Evolutionary conservation across 257 asterid species (phyloP).

Genomic region (Solanum sparsipilum): DNA sequence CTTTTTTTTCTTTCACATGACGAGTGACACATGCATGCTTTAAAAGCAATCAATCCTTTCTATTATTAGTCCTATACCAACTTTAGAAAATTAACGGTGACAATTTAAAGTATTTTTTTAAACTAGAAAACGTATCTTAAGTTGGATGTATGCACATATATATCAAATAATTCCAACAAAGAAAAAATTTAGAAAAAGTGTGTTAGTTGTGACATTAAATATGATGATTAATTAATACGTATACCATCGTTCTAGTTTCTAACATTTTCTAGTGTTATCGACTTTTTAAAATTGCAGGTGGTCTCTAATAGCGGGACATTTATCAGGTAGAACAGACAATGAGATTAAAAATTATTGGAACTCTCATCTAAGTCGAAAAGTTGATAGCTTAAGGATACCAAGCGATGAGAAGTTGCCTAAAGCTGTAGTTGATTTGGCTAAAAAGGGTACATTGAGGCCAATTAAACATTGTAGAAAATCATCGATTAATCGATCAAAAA

Average conservation of each 20-base stretch:
- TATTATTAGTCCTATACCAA: background rate
- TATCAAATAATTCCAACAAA: background rate
- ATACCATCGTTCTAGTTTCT: background rate
- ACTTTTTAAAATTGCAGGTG: slow-evolving; percentile 32
- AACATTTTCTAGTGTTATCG: background rate
- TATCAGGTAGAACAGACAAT: slow-evolving; percentile 96
- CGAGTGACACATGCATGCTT: background rate
- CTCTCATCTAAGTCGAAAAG: slow-evolving; percentile 64
- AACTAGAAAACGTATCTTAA: background rate
- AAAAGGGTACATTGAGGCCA: background rate
- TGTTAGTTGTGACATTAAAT: background rate
- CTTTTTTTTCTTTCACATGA: background rate
- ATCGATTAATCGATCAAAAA: slow-evolving; percentile 12
- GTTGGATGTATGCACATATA: background rate
- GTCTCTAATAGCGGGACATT: slow-evolving; percentile 66
- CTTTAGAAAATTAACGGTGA: background rate
- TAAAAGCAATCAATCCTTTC: background rate
- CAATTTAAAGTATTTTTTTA: background rate
- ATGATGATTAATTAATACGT: too few species aligned
- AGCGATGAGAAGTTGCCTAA: slow-evolving; percentile 11
- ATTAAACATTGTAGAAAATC: slow-evolving; percentile 11
- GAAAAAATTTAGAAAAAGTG: background rate
- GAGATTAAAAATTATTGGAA: slow-evolving; percentile 91
- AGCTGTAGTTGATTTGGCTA: slow-evolving; percentile 2
- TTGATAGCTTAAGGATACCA: slow-evolving; percentile 28